Evolutionary conservation across 2,329 filamentous ascomycete genomes (phyloP).

Genomic region (Arthroderma sp.): DNA sequence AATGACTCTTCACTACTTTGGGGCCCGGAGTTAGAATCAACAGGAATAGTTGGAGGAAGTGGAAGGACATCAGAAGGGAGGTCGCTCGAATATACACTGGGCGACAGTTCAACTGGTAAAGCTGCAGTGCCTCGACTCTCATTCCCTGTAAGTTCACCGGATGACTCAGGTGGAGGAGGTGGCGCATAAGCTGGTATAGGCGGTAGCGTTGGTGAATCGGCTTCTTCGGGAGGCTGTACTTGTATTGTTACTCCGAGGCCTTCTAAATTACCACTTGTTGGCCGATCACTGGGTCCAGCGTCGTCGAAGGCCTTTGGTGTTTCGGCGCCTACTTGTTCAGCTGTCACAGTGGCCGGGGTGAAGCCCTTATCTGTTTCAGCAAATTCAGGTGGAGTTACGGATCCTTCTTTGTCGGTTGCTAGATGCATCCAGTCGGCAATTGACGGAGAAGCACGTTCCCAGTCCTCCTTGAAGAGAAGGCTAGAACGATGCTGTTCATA

Average conservation of each 20-base stretch:
- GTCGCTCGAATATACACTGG: constrained; percentile 14
- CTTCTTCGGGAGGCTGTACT: constrained; percentile 20
- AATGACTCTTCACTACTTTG: constrained; percentile 27
- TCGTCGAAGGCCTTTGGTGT: constrained; percentile 14
- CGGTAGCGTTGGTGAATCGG: constrained; percentile 17
- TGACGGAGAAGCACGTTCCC: constrained; percentile 37
- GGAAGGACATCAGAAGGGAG: constrained; percentile 9
- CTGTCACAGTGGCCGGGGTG: background rate
- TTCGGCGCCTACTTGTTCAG: constrained; percentile 12
- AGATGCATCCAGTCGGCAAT: constrained; percentile 37
- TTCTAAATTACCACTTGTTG: constrained; percentile 18
- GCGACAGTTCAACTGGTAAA: constrained; percentile 11
- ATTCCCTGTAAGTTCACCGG: constrained; percentile 7
- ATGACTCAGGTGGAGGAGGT: constrained; percentile 31
- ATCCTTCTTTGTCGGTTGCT: constrained; percentile 25
- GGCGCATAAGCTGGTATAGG: constrained; percentile 33
- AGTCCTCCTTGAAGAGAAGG: constrained; percentile 33
- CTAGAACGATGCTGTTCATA: constrained; percentile 28
- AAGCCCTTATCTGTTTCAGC: constrained; percentile 22
- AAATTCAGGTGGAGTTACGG: constrained; percentile 14
- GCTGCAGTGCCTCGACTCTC: constrained; percentile 2
- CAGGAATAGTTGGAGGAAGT: constrained; percentile 5
- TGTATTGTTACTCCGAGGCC: constrained; percentile 35
- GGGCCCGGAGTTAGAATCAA: constrained; percentile 12
- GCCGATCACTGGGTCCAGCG: constrained; percentile 3